A percentile compares a stretch with the other conserved stretches of the same genome.
Conservation (phyloP, 441 rosid species). For the Omphalea diandra region DNA sequence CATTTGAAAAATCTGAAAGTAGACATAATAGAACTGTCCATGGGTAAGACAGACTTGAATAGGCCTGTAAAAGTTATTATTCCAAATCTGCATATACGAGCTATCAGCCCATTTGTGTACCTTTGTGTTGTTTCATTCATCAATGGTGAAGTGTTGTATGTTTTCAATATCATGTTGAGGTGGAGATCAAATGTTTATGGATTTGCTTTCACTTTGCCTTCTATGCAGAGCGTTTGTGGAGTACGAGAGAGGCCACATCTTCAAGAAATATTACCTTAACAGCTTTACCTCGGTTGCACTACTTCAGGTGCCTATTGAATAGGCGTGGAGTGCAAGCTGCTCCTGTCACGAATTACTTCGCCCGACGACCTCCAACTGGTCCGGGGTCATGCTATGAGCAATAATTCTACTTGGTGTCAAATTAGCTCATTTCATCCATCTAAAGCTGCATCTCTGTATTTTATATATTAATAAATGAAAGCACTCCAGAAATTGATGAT, state of each 20-base stretch:
- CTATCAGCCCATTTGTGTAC: not conserved
- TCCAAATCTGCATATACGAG: not conserved
- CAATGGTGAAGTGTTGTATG: not conserved
- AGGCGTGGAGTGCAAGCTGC: slow-evolving; percentile 81
- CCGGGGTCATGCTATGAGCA: slow-evolving; percentile 88
- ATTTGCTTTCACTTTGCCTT: slow-evolving; percentile 1
- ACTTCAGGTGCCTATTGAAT: slow-evolving; percentile 85
- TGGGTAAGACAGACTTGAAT: not conserved
- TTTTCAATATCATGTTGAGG: not conserved
- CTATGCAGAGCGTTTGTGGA: slow-evolving; percentile 74
- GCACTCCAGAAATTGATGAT: not conserved
- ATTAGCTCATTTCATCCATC: slow-evolving; percentile 7
- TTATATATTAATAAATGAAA: slow-evolving; percentile 8
- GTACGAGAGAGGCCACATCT: slow-evolving; percentile 55
- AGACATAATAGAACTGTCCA: not conserved
- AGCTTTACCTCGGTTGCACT: slow-evolving; percentile 61
- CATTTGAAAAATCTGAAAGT: not conserved
- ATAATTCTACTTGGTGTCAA: slow-evolving; percentile 25
- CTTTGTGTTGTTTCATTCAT: not conserved
- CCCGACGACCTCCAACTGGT: slow-evolving; percentile 66
- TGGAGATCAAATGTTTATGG: not conserved
- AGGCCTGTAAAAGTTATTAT: not conserved
- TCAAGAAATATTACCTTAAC: slow-evolving; percentile 42
- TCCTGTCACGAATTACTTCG: slow-evolving; percentile 59
- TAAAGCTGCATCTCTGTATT: slow-evolving; percentile 16